Percentiles rank a stretch among this genome's conserved stretches.
These are phyloP conservation scores for Mucor ambiguus DNA, from an alignment of 371 early-diverging fungal genomes.

Conservation along the genomic window DNA sequence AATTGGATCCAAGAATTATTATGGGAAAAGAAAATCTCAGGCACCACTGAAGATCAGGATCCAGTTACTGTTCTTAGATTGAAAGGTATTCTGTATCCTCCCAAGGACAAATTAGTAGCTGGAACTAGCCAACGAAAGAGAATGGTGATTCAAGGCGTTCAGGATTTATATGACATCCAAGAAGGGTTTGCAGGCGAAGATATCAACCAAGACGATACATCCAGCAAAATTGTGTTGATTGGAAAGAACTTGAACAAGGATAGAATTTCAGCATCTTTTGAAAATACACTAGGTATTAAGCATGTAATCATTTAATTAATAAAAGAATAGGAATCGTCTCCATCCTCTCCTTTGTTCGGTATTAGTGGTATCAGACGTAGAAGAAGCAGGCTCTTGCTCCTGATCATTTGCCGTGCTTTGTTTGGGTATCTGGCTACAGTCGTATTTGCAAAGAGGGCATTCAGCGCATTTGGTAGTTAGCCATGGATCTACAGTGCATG, in stretches of 20 bases:
- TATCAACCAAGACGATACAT: slow-evolving; percentile 24
- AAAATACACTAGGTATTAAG: slow-evolving; percentile 23
- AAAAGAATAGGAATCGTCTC: not conserved
- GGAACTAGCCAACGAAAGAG: slow-evolving; percentile 35
- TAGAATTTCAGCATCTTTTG: slow-evolving; percentile 46
- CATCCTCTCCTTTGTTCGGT: not conserved
- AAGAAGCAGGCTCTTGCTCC: not conserved
- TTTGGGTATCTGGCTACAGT: slow-evolving; percentile 7
- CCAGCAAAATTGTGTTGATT: slow-evolving; percentile 73
- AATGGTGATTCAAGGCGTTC: slow-evolving; percentile 86
- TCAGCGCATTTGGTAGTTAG: slow-evolving; percentile 9
- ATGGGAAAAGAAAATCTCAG: slow-evolving; percentile 83
- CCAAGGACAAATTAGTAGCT: slow-evolving; percentile 24
- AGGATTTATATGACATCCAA: slow-evolving; percentile 90
- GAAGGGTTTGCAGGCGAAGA: slow-evolving; percentile 53
- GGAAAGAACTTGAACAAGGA: slow-evolving; percentile 58
- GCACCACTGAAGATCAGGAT: slow-evolving; percentile 12
- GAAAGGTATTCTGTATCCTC: slow-evolving; percentile 77
- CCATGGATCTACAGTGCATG: slow-evolving; percentile 8
- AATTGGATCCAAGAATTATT: slow-evolving; percentile 89
- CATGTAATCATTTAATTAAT: slow-evolving; percentile 25
- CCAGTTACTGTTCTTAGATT: slow-evolving; percentile 74
- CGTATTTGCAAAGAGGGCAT: slow-evolving; percentile 16
- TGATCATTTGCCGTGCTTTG: not conserved
- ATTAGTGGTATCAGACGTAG: not conserved